Evolutionary conservation across 176 grass and related monocot genomes (phyloP), one percentile per base, ranked within the genome.

Genomic region (Raddia distichophylla): DNA sequence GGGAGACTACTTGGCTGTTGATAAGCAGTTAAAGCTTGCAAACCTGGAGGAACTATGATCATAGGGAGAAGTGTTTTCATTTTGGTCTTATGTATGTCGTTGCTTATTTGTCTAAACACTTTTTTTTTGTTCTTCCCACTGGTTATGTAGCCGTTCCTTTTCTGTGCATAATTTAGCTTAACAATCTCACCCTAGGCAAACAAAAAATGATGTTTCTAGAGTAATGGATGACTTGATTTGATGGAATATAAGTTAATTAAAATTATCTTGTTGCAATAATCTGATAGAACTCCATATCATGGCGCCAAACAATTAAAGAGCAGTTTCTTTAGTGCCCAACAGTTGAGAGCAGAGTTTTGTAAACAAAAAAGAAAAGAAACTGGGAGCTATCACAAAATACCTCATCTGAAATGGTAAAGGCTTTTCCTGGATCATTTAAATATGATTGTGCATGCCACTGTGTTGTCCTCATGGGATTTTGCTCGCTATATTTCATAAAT

Each of bases 1-100:
- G 57, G 88, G 84, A 83, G 90, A 91, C n/a, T 76, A 90, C 71
- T 84, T 98, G 73, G 46, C 84, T 73, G 82, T 93, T 74, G 88
- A 93, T 63, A 98, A 94, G 60, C 75, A 84, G 82, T 75, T 98
- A 68, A 93, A 86, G 76, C 92, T 98, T 75, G 86, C 86, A 60
- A 93, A 82, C 85, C 83, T 91, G 64, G 92, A 91, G 67, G 68
- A 78, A 40, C 60, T 89, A 32, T 89, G 72, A 90, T 76, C 22
- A 8, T 50, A 75, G 51, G 71, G 66, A 86, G 44, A 81, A 17
- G 54, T 84, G 49, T 83, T 91, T 70, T 49, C 27, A 10, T 71
- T 83, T 80, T 57, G 50, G 37, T 75, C 11, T 27, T 75, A 9
- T 82, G 10, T 70, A 60, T 77, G 32, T 8, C n/a, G 54, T 81